phyloP scores from a whole-genome alignment of 2,329 filamentous ascomycete genomes.

The Stagonosporopsis tanaceti region DNA sequence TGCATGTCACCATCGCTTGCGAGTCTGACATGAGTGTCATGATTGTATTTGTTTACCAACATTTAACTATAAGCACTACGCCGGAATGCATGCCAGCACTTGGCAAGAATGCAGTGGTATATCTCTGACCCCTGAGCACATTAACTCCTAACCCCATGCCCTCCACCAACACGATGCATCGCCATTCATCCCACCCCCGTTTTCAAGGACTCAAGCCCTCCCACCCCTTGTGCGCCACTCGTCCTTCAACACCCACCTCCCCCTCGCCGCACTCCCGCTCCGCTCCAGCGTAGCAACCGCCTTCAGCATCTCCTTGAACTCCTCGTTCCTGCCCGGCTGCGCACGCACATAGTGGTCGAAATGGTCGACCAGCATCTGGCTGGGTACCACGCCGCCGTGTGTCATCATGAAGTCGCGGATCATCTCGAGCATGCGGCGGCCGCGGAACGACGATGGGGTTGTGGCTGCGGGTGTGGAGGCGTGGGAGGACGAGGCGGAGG shows the following conservation, averaged over 20 bases:
- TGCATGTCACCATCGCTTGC: neutral
- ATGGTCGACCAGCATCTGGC: constrained; percentile 87
- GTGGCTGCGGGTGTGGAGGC: constrained; percentile 40
- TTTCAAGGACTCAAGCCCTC: neutral
- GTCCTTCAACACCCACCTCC: constrained; percentile 67
- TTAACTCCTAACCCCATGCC: neutral
- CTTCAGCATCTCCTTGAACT: constrained; percentile 84
- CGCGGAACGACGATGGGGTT: constrained; percentile 35
- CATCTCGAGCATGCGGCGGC: constrained; percentile 56
- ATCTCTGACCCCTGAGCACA: constrained; percentile 8
- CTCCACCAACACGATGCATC: neutral
- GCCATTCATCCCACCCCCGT: too few species aligned
- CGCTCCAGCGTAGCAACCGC: constrained; percentile 76
- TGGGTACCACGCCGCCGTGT: constrained; percentile 80
- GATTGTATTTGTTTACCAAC: constrained; percentile 2
- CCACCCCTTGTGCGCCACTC: constrained; percentile 51
- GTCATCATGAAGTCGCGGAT: constrained; percentile 81
- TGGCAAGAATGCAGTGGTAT: constrained; percentile 27
- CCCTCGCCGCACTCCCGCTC: constrained; percentile 57
- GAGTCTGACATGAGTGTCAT: neutral
- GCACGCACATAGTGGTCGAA: constrained; percentile 83
- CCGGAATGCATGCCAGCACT: constrained; percentile 28
- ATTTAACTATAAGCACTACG: neutral
- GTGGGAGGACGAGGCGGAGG: constrained; percentile 30
- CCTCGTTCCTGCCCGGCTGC: constrained; percentile 67